phyloP scores from a whole-genome alignment of 345 rosid genomes.

The Eucalyptus cloeziana region DNA sequence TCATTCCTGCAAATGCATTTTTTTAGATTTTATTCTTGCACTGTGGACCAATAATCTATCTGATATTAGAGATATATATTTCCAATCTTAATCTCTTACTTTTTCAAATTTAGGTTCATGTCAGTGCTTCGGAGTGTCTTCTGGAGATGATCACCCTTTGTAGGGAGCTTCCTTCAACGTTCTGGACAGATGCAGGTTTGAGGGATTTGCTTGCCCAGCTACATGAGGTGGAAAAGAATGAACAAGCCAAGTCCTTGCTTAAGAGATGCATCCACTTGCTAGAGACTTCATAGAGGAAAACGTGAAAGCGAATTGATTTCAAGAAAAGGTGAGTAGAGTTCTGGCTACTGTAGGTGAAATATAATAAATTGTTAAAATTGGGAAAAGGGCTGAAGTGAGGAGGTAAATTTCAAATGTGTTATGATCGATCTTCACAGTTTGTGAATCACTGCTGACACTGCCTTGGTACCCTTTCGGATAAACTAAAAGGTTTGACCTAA shows the following conservation, averaged over 20 bases:
- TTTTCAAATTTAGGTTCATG: conserved; percentile 44
- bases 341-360: neutral
- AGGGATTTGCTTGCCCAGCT: conserved; percentile 43
- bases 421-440: neutral
- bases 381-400: neutral
- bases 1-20: neutral
- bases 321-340: neutral
- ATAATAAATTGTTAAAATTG: neutral
- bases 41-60: neutral
- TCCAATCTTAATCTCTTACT: neutral
- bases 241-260: conserved; percentile 58
- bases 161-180: conserved; percentile 15
- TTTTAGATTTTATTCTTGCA: neutral
- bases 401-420: neutral
- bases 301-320: neutral
- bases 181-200: conserved; percentile 15
- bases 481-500: neutral
- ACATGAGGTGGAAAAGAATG: conserved; percentile 66
- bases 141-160: conserved; percentile 32
- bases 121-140: conserved; percentile 73
- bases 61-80: neutral
- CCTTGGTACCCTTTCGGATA: neutral
- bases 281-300: conserved; percentile 9
- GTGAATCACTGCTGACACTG: neutral
- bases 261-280: conserved; percentile 47